Evolutionary conservation across 176 grass and related monocot species (phyloP).

Genomic region (Aechmea fasciata): DNA sequence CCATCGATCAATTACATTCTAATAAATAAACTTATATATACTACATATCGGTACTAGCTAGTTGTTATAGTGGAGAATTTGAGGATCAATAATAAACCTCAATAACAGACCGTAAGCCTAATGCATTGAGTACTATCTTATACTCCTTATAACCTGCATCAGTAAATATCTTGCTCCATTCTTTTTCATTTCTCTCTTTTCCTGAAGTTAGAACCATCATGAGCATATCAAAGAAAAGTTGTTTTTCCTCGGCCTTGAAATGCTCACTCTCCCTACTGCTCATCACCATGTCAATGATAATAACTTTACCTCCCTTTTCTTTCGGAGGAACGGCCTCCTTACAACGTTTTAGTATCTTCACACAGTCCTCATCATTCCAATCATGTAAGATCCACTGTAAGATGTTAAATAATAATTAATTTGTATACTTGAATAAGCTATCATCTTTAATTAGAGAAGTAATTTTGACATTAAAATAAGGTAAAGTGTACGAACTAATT

Average conservation of each 20-base stretch:
- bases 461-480: too few species aligned
- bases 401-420: too few species aligned
- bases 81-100: constrained; percentile 29
- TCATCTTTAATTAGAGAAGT: too few species aligned
- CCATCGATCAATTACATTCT: too few species aligned
- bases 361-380: constrained; percentile 24
- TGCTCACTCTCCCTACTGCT: constrained; percentile 5
- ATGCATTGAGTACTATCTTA: constrained; percentile 25
- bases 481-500: too few species aligned
- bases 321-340: constrained; percentile 28
- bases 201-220: constrained; percentile 23
- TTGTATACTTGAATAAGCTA: too few species aligned
- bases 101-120: constrained; percentile 34
- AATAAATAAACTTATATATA: too few species aligned
- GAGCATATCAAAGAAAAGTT: constrained; percentile 18
- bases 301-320: constrained; percentile 35
- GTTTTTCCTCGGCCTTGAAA: background rate
- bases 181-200: constrained; percentile 27
- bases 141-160: constrained; percentile 35
- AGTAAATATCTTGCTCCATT: constrained; percentile 26
- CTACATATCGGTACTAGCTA: too few species aligned
- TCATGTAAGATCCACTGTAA: constrained; percentile 44
- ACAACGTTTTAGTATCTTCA: constrained; percentile 30
- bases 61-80: background rate
- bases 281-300: constrained; percentile 40